Conservation (phyloP, 768 basidiomycete genomes). For the Lyophyllum decastes region DNA sequence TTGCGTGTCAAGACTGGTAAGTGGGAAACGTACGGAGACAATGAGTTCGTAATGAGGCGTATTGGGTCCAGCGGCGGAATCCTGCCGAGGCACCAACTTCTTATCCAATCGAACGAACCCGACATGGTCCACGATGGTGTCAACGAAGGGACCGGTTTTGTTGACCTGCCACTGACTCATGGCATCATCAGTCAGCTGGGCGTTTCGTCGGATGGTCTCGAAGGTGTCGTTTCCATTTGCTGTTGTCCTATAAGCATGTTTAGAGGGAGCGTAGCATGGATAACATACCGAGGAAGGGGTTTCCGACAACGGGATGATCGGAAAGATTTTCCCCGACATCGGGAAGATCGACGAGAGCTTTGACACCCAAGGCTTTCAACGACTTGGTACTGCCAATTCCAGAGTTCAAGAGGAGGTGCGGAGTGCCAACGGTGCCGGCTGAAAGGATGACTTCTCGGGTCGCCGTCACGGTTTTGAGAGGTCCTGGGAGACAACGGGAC, state of each 20-base stretch:
- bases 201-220: neutral
- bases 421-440: constrained; percentile 32
- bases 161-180: neutral
- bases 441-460: constrained; percentile 36
- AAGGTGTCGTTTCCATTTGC: neutral
- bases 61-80: constrained; percentile 33
- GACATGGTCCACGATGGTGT: neutral
- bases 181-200: neutral
- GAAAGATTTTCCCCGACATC: constrained; percentile 39
- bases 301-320: constrained; percentile 30
- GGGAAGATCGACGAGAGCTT: constrained; percentile 30
- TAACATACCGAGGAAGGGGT: neutral
- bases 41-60: constrained; percentile 37
- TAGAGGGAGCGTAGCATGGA: neutral
- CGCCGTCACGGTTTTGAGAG: constrained; percentile 22
- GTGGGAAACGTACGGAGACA: constrained; percentile 24
- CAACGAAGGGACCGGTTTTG: neutral
- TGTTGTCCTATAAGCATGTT: neutral
- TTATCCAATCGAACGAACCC: neutral
- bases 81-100: constrained; percentile 11
- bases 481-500: neutral
- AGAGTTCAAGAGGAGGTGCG: constrained; percentile 31
- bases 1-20: too few relatives aligned
- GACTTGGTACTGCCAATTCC: constrained; percentile 30
- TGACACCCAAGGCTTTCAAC: constrained; percentile 20